Evolutionary conservation across 1,139 yeast genomes (phyloP), one percentile per base, ranked within the genome.

Genomic region (Wickerhamiella pararugosa): DNA sequence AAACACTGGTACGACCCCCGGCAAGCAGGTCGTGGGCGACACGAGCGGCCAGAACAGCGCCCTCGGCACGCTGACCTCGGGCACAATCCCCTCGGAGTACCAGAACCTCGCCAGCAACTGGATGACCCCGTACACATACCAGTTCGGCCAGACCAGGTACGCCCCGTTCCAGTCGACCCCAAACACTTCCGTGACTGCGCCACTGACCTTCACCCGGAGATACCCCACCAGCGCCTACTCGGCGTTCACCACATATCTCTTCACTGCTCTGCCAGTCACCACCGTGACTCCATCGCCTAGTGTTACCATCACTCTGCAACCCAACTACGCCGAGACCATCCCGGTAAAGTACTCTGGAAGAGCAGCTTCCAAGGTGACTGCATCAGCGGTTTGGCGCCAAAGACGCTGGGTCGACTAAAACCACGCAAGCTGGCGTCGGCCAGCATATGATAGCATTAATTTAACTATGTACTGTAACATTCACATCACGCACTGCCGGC

Each of bases 141-240:
- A 51, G 39, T 33, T 36, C 37, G 54, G 53, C 21, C 43, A 50
- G 5, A 51, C 53, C 32, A 49, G 54, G 5, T 42, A 37, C 10
- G 54, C 54, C 9, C 51, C 52, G n/a, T 41, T 42, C 44, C 53
- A 49, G 43, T 10, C 36, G 25, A 50, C 51, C 25, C 54, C 54
- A 7, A 51, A 50, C n/a, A 40, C 48, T 1, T 42, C 43, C 25
- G 45, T 51, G 36, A 51, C 54, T 6, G 37, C 25, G 31, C 37
- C 45, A 8, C 25, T 43, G 37, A 47, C 53, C n/a, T 46, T 51
- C 8, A 29, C 52, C 7, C 40, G 50, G 26, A 43, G 54, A 9
- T 29, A 5, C 43, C 50, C 52, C 11, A 48, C 52, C n/a, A 46
- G 51, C n/a, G 34, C 45, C 7, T 45, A 40, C 37, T 37, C 36